Conservation (phyloP, 495 filamentous ascomycete species). For the Aspergillus egyptiacus region DNA sequence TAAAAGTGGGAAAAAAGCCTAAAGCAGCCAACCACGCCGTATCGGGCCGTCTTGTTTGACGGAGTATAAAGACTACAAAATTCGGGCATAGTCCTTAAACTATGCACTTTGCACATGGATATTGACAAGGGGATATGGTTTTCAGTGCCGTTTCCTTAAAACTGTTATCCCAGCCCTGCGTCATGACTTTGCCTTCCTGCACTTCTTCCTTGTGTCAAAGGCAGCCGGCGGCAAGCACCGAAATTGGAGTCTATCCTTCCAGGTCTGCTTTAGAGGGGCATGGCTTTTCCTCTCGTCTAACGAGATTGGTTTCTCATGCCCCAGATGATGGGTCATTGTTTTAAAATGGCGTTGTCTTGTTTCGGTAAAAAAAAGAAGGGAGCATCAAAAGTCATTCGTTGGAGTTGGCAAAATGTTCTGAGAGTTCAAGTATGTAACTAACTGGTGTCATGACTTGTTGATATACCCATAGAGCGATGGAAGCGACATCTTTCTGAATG, state of each 20-base stretch:
- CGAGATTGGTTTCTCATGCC: slow-evolving; percentile 27
- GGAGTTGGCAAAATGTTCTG: slow-evolving; percentile 5
- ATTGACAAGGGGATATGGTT: background rate
- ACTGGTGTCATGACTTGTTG: slow-evolving; percentile 16
- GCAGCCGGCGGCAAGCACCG: background rate
- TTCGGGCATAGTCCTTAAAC: background rate
- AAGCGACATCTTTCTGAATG: slow-evolving; percentile 4
- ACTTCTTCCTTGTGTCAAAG: background rate
- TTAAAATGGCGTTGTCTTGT: slow-evolving; percentile 4
- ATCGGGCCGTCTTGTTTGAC: slow-evolving; percentile 22
- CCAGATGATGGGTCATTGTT: slow-evolving; percentile 8
- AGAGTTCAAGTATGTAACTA: slow-evolving; percentile 12
- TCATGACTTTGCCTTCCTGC: background rate
- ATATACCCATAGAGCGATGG: slow-evolving; percentile 25
- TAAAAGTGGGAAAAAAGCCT: slow-evolving; percentile 36
- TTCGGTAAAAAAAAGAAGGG: background rate
- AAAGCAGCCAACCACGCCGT: slow-evolving; percentile 21
- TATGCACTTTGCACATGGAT: background rate
- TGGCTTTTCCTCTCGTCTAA: slow-evolving; percentile 29
- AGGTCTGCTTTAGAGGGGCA: slow-evolving; percentile 23
- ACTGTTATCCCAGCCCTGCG: background rate
- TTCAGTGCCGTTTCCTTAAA: background rate
- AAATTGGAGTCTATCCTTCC: slow-evolving; percentile 5
- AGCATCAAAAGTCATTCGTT: background rate
- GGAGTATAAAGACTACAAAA: slow-evolving; percentile 4